A percentile compares a stretch with the other conserved stretches of the same genome.
These are phyloP conservation scores for Sugiyamaella pinicola DNA, from an alignment of 1,139 yeast species.

Conservation along the genomic window DNA sequence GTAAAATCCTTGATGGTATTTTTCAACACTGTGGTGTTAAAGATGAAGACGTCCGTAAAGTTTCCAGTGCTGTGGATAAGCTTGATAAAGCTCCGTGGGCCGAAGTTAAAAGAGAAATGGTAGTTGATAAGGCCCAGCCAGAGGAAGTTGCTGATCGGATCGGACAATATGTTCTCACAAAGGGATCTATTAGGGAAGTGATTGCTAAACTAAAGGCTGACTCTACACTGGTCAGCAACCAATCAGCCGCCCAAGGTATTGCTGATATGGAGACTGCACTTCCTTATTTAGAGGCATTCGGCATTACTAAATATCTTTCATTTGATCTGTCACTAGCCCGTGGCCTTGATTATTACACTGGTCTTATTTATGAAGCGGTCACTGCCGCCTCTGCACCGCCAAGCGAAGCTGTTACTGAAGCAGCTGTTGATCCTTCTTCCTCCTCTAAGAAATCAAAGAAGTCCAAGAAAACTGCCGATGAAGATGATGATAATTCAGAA, in stretches of 20 bases:
- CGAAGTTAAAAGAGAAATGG: constrained; percentile 88
- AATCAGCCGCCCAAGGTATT: constrained; percentile 76
- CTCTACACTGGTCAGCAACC: constrained; percentile 60
- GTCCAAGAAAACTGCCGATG: constrained; percentile 42
- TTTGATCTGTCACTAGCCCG: constrained; percentile 94
- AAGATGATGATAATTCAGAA: constrained; percentile 90
- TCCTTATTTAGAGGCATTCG: constrained; percentile 79
- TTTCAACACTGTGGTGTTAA: constrained; percentile 93
- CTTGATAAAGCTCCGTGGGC: constrained; percentile 96
- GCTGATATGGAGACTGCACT: constrained; percentile 76
- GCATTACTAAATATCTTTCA: constrained; percentile 61
- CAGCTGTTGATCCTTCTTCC: too few relatives aligned
- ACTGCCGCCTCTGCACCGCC: constrained; percentile 97
- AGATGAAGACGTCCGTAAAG: constrained; percentile 89
- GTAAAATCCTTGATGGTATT: constrained; percentile 93
- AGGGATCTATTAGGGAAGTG: constrained; percentile 74
- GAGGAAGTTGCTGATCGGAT: constrained; percentile 91
- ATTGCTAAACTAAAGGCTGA: constrained; percentile 58
- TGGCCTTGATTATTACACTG: constrained; percentile 97
- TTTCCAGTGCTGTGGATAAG: constrained; percentile 94
- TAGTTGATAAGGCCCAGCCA: constrained; percentile 82
- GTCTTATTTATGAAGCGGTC: constrained; percentile 93
- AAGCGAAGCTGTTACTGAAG: constrained; percentile 39
- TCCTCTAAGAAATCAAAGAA: constrained; percentile 37
- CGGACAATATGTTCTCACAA: constrained; percentile 85